Conservation (phyloP, 768 basidiomycete species). For the Suillus fuscotomentosus region DNA sequence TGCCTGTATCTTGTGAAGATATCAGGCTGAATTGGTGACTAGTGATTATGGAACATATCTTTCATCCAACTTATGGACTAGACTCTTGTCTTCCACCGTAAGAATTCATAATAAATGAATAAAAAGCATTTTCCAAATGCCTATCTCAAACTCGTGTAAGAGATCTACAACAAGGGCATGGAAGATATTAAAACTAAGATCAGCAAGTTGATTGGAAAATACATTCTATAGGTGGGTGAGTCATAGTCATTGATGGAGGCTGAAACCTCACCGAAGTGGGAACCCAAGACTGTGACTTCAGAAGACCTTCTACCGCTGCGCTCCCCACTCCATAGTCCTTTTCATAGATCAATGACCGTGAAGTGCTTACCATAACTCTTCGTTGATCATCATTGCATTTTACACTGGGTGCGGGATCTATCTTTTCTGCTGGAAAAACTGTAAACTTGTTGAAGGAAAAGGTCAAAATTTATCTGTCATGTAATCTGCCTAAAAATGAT, state of each 20-base stretch:
- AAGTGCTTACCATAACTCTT: not conserved
- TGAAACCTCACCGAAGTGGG: conserved; percentile 2
- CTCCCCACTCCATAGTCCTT: too few species aligned
- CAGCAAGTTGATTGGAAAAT: conserved; percentile 17
- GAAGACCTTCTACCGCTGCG: not conserved
- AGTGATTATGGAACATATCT: too few species aligned
- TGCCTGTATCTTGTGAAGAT: not conserved
- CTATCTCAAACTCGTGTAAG: conserved; percentile 29
- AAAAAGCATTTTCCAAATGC: conserved; percentile 27
- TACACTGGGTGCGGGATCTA: too few species aligned
- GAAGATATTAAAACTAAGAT: conserved; percentile 19
- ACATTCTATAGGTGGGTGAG: conserved; percentile 19
- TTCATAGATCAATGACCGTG: not conserved
- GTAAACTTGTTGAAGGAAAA: too few species aligned
- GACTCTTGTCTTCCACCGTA: not conserved
- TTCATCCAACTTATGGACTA: not conserved
- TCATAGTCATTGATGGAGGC: not conserved
- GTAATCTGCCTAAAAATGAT: too few species aligned
- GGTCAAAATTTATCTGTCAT: too few species aligned
- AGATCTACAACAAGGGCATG: conserved; percentile 22
- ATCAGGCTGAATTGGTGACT: not conserved
- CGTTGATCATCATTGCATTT: too few species aligned
- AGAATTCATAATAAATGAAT: conserved; percentile 25
- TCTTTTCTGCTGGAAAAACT: too few species aligned
- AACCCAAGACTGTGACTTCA: conserved; percentile 11